Evolutionary conservation across 2,329 filamentous ascomycete genomes (phyloP).

Genomic region (Furcasterigmium sp.): DNA sequence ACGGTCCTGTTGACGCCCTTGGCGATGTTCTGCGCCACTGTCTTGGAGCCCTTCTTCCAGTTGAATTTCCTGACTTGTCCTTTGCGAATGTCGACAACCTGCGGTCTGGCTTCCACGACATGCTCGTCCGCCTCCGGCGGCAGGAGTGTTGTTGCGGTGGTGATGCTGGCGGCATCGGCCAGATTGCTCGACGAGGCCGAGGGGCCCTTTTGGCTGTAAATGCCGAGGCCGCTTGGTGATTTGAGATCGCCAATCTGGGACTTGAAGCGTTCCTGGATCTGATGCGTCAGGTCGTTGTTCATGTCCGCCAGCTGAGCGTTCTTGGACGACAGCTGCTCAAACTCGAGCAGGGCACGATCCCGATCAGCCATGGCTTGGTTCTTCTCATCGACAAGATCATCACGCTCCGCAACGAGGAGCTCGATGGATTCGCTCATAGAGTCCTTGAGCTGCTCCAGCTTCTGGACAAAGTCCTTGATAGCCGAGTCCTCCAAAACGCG

Average conservation of each 20-base stretch:
- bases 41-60: constrained; percentile 96
- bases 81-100: constrained; percentile 92
- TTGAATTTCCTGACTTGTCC: constrained; percentile 95
- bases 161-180: constrained; percentile 43
- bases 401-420: constrained; percentile 64
- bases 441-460: constrained; percentile 56
- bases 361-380: constrained; percentile 77
- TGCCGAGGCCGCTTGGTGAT: constrained; percentile 50
- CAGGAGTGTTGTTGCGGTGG: constrained; percentile 54
- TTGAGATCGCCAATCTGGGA: constrained; percentile 56
- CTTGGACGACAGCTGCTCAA: constrained; percentile 89
- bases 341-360: constrained; percentile 90
- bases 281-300: constrained; percentile 92
- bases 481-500: constrained; percentile 81
- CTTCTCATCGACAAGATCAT: constrained; percentile 80
- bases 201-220: constrained; percentile 49
- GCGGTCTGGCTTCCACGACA: constrained; percentile 69
- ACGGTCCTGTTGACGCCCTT: constrained; percentile 94
- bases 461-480: constrained; percentile 85
- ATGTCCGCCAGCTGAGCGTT: constrained; percentile 91
- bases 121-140: constrained; percentile 62
- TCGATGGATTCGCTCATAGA: constrained; percentile 54
- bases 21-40: constrained; percentile 86
- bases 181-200: constrained; percentile 46
- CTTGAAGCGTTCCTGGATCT: constrained; percentile 91